phyloP scores from a whole-genome alignment of 176 grass and related monocot genomes.

The Avena sativa region DNA sequence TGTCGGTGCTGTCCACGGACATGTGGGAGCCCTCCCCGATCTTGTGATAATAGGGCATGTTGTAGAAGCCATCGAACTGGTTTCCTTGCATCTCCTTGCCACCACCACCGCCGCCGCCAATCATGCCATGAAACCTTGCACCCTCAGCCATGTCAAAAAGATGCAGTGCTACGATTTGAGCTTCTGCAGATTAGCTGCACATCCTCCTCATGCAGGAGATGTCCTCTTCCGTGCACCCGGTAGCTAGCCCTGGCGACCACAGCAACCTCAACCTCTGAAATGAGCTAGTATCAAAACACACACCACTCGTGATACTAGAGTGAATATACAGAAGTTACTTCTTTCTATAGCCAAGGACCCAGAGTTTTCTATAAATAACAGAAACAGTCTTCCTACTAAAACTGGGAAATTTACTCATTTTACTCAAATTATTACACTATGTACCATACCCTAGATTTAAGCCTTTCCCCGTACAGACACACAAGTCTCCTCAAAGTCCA shows the following conservation, averaged over 20 bases:
- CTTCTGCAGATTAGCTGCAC: constrained; percentile 15
- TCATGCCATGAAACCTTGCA: constrained; percentile 61
- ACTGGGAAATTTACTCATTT: constrained; percentile 4
- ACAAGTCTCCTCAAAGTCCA: background rate
- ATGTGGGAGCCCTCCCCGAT: constrained; percentile 87
- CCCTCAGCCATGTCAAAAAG: constrained; percentile 58
- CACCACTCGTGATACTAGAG: background rate
- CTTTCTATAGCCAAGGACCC: background rate
- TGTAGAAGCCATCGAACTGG: constrained; percentile 63
- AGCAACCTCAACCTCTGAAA: constrained; percentile 17
- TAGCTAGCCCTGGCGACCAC: constrained; percentile 22
- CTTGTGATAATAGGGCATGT: constrained; percentile 83
- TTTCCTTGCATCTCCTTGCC: constrained; percentile 62
- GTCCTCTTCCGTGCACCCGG: constrained; percentile 23
- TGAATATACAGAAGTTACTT: constrained; percentile 7
- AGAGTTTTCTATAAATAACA: background rate
- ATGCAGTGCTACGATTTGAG: constrained; percentile 11
- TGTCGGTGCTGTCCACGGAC: constrained; percentile 79
- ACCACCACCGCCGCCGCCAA: constrained; percentile 31
- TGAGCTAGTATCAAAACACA: background rate
- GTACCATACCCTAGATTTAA: background rate
- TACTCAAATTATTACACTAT: background rate
- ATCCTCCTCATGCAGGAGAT: constrained; percentile 45
- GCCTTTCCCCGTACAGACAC: background rate
- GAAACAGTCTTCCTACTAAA: background rate